Evolutionary conservation across 352 stramenopile species (phyloP).

Genomic region (Elongisporangium anandrum): DNA sequence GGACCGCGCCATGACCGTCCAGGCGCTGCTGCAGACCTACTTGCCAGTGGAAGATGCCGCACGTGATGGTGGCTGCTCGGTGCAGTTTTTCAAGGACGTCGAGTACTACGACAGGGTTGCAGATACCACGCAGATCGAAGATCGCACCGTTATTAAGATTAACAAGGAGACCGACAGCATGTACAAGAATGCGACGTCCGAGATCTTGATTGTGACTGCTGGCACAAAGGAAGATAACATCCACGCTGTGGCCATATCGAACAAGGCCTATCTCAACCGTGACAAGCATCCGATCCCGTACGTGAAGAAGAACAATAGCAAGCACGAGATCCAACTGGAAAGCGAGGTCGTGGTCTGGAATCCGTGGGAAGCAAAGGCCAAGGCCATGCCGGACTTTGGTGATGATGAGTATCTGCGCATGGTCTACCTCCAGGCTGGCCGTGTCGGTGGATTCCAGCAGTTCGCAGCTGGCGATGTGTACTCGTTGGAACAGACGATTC

Average conservation of each 20-base stretch:
- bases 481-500: conserved; percentile 65
- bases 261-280: too few species aligned
- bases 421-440: conserved; percentile 94
- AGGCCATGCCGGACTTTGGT: conserved; percentile 92
- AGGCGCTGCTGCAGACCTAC: conserved; percentile 95
- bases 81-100: conserved; percentile 86
- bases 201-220: conserved; percentile 66
- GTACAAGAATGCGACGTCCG: conserved; percentile 66
- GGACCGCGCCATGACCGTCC: conserved; percentile 91
- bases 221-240: not conserved
- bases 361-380: conserved; percentile 91
- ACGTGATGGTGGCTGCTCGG: conserved; percentile 37
- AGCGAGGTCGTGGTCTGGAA: conserved; percentile 93
- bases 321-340: conserved; percentile 20
- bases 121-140: conserved; percentile 46
- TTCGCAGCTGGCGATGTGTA: conserved; percentile 48
- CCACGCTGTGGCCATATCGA: too few species aligned
- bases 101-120: conserved; percentile 89
- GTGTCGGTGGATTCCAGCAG: conserved; percentile 66
- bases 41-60: conserved; percentile 75
- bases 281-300: conserved; percentile 1
- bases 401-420: conserved; percentile 94
- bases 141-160: conserved; percentile 57
- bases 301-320: conserved; percentile 43
- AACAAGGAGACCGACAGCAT: conserved; percentile 86